phyloP scores from a whole-genome alignment of 1,284 basidiomycete genomes.

The Schizophyllum amplum region DNA sequence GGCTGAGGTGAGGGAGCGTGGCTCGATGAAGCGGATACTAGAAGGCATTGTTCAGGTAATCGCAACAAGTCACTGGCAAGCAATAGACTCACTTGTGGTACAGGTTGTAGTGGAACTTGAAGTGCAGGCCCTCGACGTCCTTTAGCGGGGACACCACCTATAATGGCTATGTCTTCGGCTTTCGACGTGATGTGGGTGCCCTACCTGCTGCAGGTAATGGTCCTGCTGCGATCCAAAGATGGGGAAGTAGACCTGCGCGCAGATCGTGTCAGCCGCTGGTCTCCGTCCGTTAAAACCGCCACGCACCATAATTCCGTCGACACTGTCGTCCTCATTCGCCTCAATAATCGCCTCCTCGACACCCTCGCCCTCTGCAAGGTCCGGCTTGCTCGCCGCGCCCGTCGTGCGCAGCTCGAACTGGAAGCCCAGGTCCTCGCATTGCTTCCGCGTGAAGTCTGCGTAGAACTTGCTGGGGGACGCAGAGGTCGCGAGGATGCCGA shows the following conservation, averaged over 20 bases:
- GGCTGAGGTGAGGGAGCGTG: conserved; percentile 49
- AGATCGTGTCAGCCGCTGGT: conserved; percentile 3
- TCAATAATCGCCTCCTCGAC: conserved; percentile 94
- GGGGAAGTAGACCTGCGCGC: conserved; percentile 79
- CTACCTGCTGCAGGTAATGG: conserved; percentile 89
- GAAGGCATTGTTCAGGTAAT: conserved; percentile 2
- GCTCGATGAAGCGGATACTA: conserved; percentile 74
- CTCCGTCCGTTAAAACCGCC: conserved; percentile 2
- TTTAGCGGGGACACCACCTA: conserved; percentile 92
- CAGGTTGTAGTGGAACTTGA: conserved; percentile 94
- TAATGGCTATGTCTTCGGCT: not conserved
- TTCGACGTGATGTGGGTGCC: conserved; percentile 1
- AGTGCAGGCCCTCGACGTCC: conserved; percentile 95
- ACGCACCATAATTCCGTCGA: conserved; percentile 94
- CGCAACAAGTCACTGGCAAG: not conserved
- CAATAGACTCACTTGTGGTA: conserved; percentile 81
- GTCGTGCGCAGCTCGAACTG: conserved; percentile 75
- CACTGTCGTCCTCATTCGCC: conserved; percentile 78
- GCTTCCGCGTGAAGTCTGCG: conserved; percentile 89
- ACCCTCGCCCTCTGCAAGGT: conserved; percentile 50
- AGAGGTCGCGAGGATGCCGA: conserved; percentile 88
- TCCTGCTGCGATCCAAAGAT: conserved; percentile 89
- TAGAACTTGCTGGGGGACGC: conserved; percentile 86
- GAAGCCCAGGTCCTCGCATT: conserved; percentile 85
- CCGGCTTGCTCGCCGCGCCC: conserved; percentile 53